phyloP scores from a whole-genome alignment of 352 stramenopile genomes.

The Phytophthora meadii region DNA sequence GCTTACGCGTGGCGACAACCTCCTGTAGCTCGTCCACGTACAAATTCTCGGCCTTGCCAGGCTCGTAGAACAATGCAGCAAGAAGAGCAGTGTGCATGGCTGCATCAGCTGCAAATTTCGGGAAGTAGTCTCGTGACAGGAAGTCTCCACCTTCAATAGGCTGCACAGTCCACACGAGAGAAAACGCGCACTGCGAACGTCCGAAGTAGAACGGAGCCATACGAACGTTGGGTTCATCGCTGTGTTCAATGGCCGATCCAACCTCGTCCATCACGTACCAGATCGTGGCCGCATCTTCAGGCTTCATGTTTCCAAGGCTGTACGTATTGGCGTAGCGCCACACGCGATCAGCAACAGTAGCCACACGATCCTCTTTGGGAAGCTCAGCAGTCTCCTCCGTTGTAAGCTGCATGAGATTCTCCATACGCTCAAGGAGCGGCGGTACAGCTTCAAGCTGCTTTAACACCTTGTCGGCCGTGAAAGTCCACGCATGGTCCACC shows the following conservation, averaged over 20 bases:
- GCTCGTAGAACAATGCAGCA: constrained; percentile 51
- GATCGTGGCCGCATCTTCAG: constrained; percentile 50
- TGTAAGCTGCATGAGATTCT: constrained; percentile 51
- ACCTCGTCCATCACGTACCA: constrained; percentile 75
- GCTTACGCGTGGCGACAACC: constrained; percentile 32
- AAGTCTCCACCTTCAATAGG: constrained; percentile 56
- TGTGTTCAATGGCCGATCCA: constrained; percentile 59
- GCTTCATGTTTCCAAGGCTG: constrained; percentile 48
- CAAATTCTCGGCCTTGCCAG: constrained; percentile 29
- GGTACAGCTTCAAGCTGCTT: constrained; percentile 43
- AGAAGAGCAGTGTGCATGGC: constrained; percentile 49
- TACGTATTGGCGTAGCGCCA: constrained; percentile 66
- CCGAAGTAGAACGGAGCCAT: constrained; percentile 65
- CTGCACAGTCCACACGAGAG: constrained; percentile 53
- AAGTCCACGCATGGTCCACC: constrained; percentile 66
- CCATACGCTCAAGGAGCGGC: constrained; percentile 52
- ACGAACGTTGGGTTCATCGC: constrained; percentile 46
- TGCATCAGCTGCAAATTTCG: constrained; percentile 31
- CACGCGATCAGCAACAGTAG: constrained; percentile 40
- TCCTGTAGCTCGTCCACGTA: constrained; percentile 43
- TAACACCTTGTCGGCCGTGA: constrained; percentile 48
- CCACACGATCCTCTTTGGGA: constrained; percentile 36
- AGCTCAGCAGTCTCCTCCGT: constrained; percentile 23
- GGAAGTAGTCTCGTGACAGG: constrained; percentile 54
- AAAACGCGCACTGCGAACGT: constrained; percentile 52